Conservation (phyloP, 2,329 filamentous ascomycete species). For the Grosmannia clavigera region DNA sequence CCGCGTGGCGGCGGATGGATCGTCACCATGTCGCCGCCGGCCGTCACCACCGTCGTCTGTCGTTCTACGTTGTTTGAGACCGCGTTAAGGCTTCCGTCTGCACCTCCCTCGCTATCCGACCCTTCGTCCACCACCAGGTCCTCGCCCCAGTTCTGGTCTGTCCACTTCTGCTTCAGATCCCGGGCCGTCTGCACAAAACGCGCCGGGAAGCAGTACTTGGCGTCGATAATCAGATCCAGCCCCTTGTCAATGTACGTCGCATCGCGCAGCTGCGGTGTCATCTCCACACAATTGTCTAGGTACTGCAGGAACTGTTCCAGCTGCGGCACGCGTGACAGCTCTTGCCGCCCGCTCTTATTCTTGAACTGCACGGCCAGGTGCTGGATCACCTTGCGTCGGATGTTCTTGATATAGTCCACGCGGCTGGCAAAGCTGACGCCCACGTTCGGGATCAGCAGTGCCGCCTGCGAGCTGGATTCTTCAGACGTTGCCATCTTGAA, state of each 20-base stretch:
- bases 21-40: background rate
- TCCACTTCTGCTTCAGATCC: slow-evolving; percentile 4
- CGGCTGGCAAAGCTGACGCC: background rate
- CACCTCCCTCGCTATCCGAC: background rate
- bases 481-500: background rate
- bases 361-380: slow-evolving; percentile 2
- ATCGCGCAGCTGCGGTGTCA: slow-evolving; percentile 1
- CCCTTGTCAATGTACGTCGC: background rate
- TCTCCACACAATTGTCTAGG: slow-evolving; percentile 1
- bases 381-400: background rate
- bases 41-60: background rate
- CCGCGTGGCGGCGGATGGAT: slow-evolving; percentile 1
- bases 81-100: background rate
- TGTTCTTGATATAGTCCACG: background rate
- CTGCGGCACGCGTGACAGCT: background rate
- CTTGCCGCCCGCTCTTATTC: background rate
- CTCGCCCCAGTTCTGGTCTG: slow-evolving; percentile 3
- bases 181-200: background rate
- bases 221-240: background rate
- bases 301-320: slow-evolving; percentile 3
- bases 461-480: background rate
- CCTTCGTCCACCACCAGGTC: background rate
- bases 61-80: background rate
- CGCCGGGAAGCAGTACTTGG: slow-evolving; percentile 1
- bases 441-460: background rate